Evolutionary conservation across 768 basidiomycete species (phyloP).

Genomic region (Chlorophyllum brunneum): DNA sequence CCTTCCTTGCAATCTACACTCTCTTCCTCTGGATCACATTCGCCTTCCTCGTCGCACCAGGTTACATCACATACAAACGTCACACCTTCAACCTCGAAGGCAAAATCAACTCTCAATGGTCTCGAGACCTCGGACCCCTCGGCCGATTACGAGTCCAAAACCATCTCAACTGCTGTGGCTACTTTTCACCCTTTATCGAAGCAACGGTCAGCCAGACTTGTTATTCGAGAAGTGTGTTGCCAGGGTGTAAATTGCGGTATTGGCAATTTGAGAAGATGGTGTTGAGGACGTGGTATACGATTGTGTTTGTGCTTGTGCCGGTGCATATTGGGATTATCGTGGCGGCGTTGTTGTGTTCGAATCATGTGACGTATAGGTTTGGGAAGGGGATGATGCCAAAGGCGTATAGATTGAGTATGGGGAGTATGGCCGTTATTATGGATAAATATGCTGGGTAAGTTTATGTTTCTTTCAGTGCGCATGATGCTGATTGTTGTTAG

Average conservation of each 20-base stretch:
- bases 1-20: conserved; percentile 76
- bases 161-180: conserved; percentile 75
- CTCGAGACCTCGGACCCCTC: conserved; percentile 48
- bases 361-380: conserved; percentile 84
- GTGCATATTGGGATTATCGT: conserved; percentile 63
- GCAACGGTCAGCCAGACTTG: conserved; percentile 73
- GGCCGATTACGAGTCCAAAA: conserved; percentile 72
- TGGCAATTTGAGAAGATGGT: conserved; percentile 52
- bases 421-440: conserved; percentile 79
- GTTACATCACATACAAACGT: conserved; percentile 75
- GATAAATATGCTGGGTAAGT: conserved; percentile 76
- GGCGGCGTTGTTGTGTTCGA: conserved; percentile 64
- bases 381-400: conserved; percentile 89
- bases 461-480: conserved; percentile 1
- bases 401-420: conserved; percentile 70
- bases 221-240: conserved; percentile 65
- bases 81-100: conserved; percentile 77
- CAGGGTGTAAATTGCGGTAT: conserved; percentile 71
- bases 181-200: conserved; percentile 76
- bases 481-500: background rate
- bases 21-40: conserved; percentile 77
- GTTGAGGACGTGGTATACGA: conserved; percentile 62
- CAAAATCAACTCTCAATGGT: conserved; percentile 79
- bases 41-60: conserved; percentile 66
- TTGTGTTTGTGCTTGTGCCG: conserved; percentile 64